Percentiles rank a stretch among this genome's conserved stretches.
Evolutionary conservation across 129 eudicot species (phyloP).

Genomic region (Mikania micrantha): DNA sequence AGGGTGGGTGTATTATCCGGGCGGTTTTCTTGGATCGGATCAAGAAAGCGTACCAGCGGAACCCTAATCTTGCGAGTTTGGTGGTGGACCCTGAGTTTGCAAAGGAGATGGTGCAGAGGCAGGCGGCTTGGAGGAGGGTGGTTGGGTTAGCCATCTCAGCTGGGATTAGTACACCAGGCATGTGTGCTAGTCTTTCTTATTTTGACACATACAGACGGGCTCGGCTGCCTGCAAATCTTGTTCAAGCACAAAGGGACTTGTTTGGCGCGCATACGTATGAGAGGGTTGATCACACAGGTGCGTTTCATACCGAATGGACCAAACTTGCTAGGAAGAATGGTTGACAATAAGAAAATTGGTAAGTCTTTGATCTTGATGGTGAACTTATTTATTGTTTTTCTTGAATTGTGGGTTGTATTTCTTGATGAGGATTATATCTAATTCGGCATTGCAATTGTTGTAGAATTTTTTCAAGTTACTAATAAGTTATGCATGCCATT

Average conservation of each 20-base stretch:
- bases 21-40: constrained; percentile 82
- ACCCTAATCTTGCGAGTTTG: constrained; percentile 68
- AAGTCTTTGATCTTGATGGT: constrained; percentile 7
- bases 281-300: constrained; percentile 60
- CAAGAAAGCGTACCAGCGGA: constrained; percentile 77
- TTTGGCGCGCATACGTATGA: constrained; percentile 92
- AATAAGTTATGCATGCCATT: constrained; percentile 34
- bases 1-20: constrained; percentile 84
- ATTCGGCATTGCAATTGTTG: constrained; percentile 34
- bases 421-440: constrained; percentile 27
- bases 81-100: constrained; percentile 85
- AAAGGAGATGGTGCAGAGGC: constrained; percentile 88
- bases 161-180: constrained; percentile 79
- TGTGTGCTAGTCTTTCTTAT: constrained; percentile 61
- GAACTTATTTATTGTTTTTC: constrained; percentile 21
- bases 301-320: constrained; percentile 89
- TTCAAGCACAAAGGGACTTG: constrained; percentile 97
- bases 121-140: constrained; percentile 88
- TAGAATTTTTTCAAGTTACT: constrained; percentile 27
- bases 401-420: constrained; percentile 36
- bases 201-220: constrained; percentile 72
- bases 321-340: constrained; percentile 62
- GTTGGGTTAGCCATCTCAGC: constrained; percentile 67
- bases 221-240: constrained; percentile 83
- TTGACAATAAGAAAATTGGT: constrained; percentile 9